Evolutionary conservation across 2,329 filamentous ascomycete species (phyloP), one percentile per base, ranked within the genome.

Genomic region (Alternaria sp.): DNA sequence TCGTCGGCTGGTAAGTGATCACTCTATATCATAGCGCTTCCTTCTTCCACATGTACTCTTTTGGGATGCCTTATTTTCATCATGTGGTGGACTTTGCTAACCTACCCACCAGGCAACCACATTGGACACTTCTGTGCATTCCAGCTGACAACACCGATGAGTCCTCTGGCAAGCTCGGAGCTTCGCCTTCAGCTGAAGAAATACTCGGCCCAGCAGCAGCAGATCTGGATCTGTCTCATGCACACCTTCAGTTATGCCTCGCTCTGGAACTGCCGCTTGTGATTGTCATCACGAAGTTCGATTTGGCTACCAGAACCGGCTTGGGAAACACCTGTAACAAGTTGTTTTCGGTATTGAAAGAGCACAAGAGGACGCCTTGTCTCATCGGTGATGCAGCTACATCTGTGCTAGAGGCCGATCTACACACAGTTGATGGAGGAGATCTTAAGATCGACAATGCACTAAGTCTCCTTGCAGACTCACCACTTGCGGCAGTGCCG

Each of bases 121-220:
- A 98, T 77, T 99, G 96, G 90, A 93, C 92, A 1, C 80, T 97
- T 21, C 85, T 98, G 3, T 97, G 96, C 70, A 89, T 98, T 65
- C 89, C 93, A 50, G 93, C 93, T 36, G 91, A 96, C 73, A 91
- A 91, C 67, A 84, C 86, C 11, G 88, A 90, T 49, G 79, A 81
- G 51, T 73, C 77, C 45, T 70, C 75, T n/a, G 75, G 77, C 4
- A 80, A 75, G 62, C 71, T 73, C 26, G 82, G 82, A 7, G 82
- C 83, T 59, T 86, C 85, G 0, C 81, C 85, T 17, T 82, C 83
- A 2, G 79, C 84, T 10, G 83, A 85, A 65, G 87, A 88, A 56
- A 78, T 83, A 28, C 74, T 86, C 11, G 86, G 85, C 9, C 74
- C 81, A n/a, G 80, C 81, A 25, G 82, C 84, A 15, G 82, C 84